These are phyloP conservation scores for Orbilia ellipsospora DNA, from an alignment of 2,329 filamentous ascomycete species.

Conservation along the genomic window DNA sequence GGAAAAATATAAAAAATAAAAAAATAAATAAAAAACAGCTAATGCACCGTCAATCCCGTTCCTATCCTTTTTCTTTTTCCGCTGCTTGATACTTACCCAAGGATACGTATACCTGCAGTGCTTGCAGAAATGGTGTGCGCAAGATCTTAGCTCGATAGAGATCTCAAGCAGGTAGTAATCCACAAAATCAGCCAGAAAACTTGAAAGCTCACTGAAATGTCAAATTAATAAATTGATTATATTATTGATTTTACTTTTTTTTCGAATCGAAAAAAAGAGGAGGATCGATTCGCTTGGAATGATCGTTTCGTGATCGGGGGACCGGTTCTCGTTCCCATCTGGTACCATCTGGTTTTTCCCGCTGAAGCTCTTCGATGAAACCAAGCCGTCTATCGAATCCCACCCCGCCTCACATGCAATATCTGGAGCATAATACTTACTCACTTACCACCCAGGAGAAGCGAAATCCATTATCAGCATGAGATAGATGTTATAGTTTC, in stretches of 20 bases:
- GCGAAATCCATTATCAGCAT: slow-evolving; percentile 18
- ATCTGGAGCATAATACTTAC: slow-evolving; percentile 26
- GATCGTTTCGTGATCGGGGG: background rate
- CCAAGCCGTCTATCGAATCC: slow-evolving; percentile 16
- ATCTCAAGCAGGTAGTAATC: slow-evolving; percentile 34
- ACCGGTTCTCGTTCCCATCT: background rate
- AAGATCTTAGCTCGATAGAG: slow-evolving; percentile 54
- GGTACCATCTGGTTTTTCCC: background rate
- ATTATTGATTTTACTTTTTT: slow-evolving; percentile 8
- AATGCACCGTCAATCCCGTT: slow-evolving; percentile 17
- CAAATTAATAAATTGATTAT: background rate
- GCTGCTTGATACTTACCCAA: too few relatives aligned
- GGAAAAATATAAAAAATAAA: background rate
- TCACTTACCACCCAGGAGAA: background rate
- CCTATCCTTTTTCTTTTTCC: background rate
- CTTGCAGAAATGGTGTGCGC: slow-evolving; percentile 11
- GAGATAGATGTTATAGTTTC: background rate
- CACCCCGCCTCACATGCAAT: slow-evolving; percentile 42
- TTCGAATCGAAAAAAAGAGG: background rate
- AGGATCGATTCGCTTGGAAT: background rate
- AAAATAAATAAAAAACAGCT: too few relatives aligned
- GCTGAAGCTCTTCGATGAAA: slow-evolving; percentile 14
- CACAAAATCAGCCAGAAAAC: slow-evolving; percentile 23
- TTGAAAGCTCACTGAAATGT: slow-evolving; percentile 7
- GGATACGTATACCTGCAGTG: background rate